Percentiles rank a stretch among this genome's conserved stretches.
phyloP scores from a whole-genome alignment of 1,284 basidiomycete species.

The Dichomitus squalens region DNA sequence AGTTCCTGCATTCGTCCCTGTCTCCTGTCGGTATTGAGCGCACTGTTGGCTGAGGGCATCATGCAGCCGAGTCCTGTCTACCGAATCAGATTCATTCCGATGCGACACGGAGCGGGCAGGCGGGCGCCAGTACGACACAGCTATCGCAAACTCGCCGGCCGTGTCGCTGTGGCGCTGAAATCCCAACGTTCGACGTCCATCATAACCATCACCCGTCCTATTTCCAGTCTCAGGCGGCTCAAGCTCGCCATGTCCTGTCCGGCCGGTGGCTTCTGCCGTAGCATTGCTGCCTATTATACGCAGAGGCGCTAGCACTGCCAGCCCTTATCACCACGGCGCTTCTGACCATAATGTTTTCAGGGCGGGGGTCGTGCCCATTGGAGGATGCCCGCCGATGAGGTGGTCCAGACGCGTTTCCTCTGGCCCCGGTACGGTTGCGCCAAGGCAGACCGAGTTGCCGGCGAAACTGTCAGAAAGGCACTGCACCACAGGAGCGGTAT shows the following conservation, averaged over 20 bases:
- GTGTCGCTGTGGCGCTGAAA: background rate
- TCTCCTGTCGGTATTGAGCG: background rate
- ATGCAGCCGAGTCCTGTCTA: background rate
- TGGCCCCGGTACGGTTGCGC: constrained; percentile 10
- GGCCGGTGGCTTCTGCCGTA: background rate
- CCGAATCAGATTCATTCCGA: background rate
- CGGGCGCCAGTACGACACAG: background rate
- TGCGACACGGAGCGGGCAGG: background rate
- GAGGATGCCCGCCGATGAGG: background rate
- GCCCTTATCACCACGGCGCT: background rate
- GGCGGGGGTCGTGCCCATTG: background rate
- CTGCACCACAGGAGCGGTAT: constrained; percentile 17
- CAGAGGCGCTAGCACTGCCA: background rate
- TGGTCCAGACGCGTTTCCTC: background rate
- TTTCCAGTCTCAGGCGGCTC: background rate
- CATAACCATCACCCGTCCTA: background rate
- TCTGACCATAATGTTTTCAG: background rate
- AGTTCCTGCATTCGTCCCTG: background rate
- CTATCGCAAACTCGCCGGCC: background rate
- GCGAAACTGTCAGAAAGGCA: constrained; percentile 13
- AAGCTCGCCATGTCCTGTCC: too few species aligned
- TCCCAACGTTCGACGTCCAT: background rate
- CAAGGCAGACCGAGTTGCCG: constrained; percentile 16
- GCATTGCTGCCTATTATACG: background rate
- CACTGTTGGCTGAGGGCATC: background rate